Evolutionary conservation across 768 basidiomycete species (phyloP).

Genomic region (Hypholoma sublateritium): DNA sequence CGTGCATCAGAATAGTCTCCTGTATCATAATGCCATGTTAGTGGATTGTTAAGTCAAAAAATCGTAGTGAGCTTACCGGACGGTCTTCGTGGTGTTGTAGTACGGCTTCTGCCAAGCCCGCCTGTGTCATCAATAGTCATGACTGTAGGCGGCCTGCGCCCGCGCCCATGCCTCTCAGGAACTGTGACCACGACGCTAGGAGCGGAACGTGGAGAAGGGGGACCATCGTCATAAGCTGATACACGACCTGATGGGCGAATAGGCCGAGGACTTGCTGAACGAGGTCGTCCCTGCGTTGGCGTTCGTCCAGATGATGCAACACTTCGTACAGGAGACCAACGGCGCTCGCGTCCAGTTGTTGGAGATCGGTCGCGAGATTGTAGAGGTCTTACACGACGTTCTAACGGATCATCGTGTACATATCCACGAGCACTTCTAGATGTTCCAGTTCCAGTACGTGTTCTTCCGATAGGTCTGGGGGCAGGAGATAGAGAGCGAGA

Average conservation of each 20-base stretch:
- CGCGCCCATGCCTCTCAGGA: constrained; percentile 4
- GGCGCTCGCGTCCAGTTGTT: too few species aligned
- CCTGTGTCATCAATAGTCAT: constrained; percentile 17
- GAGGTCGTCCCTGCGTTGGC: constrained; percentile 6
- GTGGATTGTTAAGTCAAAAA: background rate
- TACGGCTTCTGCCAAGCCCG: constrained; percentile 4
- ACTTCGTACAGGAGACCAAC: background rate
- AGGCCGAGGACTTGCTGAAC: constrained; percentile 4
- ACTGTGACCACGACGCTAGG: constrained; percentile 11
- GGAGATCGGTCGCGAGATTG: too few species aligned
- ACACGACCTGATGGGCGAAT: constrained; percentile 1
- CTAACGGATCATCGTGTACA: background rate
- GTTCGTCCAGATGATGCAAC: background rate
- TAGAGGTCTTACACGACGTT: too few species aligned
- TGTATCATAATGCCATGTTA: background rate
- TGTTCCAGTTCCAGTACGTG: background rate
- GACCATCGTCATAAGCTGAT: background rate
- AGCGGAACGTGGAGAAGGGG: constrained; percentile 6
- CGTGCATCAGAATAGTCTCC: constrained; percentile 9
- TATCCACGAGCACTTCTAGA: background rate
- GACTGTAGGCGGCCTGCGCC: constrained; percentile 23
- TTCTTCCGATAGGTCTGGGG: background rate
- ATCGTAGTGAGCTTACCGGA: constrained; percentile 11
- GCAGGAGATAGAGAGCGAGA: constrained; percentile 1
- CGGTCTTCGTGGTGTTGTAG: constrained; percentile 16